Evolutionary conservation across 2,329 filamentous ascomycete species (phyloP).

Genomic region (Sphaerulina musiva): DNA sequence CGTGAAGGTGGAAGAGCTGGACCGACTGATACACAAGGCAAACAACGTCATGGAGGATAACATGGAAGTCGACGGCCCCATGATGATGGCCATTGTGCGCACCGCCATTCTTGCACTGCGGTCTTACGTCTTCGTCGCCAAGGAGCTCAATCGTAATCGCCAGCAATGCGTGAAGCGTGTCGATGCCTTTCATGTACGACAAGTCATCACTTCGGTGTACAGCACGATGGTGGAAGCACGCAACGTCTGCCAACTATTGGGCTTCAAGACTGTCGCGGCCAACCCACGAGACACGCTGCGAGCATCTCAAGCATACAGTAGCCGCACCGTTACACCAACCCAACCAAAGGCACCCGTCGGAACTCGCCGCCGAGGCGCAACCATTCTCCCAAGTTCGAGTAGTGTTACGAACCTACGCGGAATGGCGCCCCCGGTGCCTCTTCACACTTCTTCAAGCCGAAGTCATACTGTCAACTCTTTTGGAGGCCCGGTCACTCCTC

Average conservation of each 20-base stretch:
- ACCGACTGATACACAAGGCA: conserved; percentile 40
- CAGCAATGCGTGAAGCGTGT: conserved; percentile 49
- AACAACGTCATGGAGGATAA: conserved; percentile 46
- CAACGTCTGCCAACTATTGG: conserved; percentile 51
- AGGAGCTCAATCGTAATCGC: conserved; percentile 44
- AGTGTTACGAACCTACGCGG: conserved; percentile 31
- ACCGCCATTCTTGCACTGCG: conserved; percentile 47
- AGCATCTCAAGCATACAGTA: conserved; percentile 29
- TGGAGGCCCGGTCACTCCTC: conserved; percentile 55
- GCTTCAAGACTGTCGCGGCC: conserved; percentile 35
- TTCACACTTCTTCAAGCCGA: conserved; percentile 45
- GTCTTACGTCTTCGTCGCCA: conserved; percentile 45
- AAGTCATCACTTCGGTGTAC: conserved; percentile 53
- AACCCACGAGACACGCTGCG: conserved; percentile 24
- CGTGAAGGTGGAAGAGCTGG: conserved; percentile 51
- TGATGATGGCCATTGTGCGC: conserved; percentile 35
- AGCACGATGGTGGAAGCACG: conserved; percentile 53
- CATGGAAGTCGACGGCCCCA: conserved; percentile 38
- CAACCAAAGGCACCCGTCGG: conserved; percentile 40
- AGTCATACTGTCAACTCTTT: conserved; percentile 47
- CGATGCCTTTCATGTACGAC: conserved; percentile 53
- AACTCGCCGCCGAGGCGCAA: conserved; percentile 46
- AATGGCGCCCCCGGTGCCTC: conserved; percentile 38
- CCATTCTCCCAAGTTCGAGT: conserved; percentile 43
- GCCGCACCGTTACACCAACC: conserved; percentile 41